phyloP scores from a whole-genome alignment of 495 filamentous ascomycete species.

The Neurospora terricola region DNA sequence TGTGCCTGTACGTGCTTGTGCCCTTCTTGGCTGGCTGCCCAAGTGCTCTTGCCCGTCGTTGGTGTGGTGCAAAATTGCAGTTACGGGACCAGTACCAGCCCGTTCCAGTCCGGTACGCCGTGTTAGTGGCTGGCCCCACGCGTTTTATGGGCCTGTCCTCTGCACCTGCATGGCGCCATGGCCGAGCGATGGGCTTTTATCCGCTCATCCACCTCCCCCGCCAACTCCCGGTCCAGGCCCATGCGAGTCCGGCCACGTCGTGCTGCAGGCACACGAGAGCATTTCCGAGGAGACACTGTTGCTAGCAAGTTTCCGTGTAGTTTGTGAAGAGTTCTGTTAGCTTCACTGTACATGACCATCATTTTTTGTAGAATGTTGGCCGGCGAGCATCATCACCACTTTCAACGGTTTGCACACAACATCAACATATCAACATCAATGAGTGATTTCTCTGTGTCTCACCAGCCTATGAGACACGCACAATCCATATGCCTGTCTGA shows the following conservation, averaged over 20 bases:
- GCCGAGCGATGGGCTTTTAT: background rate
- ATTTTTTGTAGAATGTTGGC: background rate
- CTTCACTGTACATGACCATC: background rate
- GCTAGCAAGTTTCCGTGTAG: background rate
- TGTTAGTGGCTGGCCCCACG: background rate
- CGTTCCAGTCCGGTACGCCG: background rate
- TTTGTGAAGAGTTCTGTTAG: background rate
- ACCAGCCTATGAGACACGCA: background rate
- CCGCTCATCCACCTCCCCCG: background rate
- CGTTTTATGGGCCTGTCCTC: background rate
- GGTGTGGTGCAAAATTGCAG: background rate
- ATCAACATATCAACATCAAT: background rate
- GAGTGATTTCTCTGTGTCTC: background rate
- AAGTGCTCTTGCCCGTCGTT: background rate
- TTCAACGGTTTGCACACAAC: background rate
- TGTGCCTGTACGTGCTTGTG: background rate
- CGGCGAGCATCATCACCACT: background rate
- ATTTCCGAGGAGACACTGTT: background rate
- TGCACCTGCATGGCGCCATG: background rate
- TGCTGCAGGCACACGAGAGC: background rate
- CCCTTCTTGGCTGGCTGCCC: background rate
- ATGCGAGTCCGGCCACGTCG: background rate
- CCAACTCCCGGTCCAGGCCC: background rate
- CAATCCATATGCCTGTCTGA: background rate
- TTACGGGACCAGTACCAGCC: background rate